phyloP scores from a whole-genome alignment of 257 asterid species.

The Nicotiana tomentosiformis region DNA sequence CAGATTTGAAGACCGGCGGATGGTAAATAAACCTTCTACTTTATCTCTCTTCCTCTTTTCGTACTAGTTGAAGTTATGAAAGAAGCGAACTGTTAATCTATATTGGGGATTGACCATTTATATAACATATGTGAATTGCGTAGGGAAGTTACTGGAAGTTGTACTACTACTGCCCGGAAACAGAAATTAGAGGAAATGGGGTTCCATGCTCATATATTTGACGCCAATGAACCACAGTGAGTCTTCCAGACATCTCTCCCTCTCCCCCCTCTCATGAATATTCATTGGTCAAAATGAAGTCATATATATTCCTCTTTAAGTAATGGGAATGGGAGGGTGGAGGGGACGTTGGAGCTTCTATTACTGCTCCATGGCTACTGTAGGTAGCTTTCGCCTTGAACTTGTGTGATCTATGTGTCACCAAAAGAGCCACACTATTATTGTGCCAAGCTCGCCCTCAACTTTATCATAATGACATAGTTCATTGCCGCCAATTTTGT shows the following conservation, averaged over 20 bases:
- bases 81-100: neutral
- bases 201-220: conserved; percentile 46
- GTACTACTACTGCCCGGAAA: conserved; percentile 57
- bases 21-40: conserved; percentile 31
- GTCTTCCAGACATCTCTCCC: neutral
- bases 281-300: neutral
- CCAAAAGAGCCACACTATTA: neutral
- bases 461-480: neutral
- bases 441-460: neutral
- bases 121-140: neutral
- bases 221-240: conserved; percentile 64
- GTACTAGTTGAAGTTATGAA: neutral
- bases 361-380: no score
- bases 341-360: no score
- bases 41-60: neutral
- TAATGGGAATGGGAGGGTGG: no score
- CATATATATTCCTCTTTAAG: neutral
- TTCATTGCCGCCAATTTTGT: neutral
- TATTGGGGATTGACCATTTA: neutral
- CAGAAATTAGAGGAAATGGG: conserved; percentile 59
- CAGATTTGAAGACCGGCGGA: conserved; percentile 54
- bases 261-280: no score
- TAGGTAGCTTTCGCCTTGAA: no score
- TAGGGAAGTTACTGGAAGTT: conserved; percentile 79
- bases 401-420: neutral